Base-by-base conservation (phyloP, 2,329 filamentous ascomycete genomes). In the Pseudopyrenochaeta lycopersici region DNA sequence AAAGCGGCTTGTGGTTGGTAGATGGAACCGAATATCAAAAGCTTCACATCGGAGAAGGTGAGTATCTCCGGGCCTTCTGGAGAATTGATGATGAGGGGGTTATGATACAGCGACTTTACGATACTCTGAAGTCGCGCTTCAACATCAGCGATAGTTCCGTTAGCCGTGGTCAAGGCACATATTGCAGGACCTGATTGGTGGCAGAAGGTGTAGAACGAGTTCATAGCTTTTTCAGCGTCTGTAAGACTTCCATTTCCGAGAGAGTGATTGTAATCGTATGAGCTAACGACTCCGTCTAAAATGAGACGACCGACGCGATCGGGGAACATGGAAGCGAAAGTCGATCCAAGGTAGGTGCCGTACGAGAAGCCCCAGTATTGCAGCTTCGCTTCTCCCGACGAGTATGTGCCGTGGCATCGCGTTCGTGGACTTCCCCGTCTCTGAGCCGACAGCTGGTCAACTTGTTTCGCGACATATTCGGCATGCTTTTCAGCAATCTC, bases 321-420 rank as follows among this genome's bases (percentile, higher is more conserved):
- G 3, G 75, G 73, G 39, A 69, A 76, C 73, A 77, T 75, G 23
- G 71, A 71, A 4, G 73, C 72, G 46, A 77, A 77, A 1, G 73
- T 77, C 0, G 62, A 58, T 1, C 75, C 75, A 5, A 77, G 69
- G 27, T 78, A 73, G 0, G 81, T 79, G 1, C 82, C 82, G 46
- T 84, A 84, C 6, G 76, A 80, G 49, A 82, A 75, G 3, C 81
- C 81, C 66, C 72, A 77, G 60, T 79, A 81, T 18, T 80, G 72
- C 12, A 83, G 56, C 43, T 72, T 71, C 12, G 63, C 55, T 15
- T 50, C 54, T 43, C 54, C 67, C 0, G 56, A 51, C 15, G 36
- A 55, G 12, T 62, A 60, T 5, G 23, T 15, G 0, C 32, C n/a
- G 12, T 43, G 17, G 21, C n/a, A 18, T 11, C 30, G 27, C 21